phyloP scores from a whole-genome alignment of 2,329 filamentous ascomycete genomes.

The Alternaria burnsii region DNA sequence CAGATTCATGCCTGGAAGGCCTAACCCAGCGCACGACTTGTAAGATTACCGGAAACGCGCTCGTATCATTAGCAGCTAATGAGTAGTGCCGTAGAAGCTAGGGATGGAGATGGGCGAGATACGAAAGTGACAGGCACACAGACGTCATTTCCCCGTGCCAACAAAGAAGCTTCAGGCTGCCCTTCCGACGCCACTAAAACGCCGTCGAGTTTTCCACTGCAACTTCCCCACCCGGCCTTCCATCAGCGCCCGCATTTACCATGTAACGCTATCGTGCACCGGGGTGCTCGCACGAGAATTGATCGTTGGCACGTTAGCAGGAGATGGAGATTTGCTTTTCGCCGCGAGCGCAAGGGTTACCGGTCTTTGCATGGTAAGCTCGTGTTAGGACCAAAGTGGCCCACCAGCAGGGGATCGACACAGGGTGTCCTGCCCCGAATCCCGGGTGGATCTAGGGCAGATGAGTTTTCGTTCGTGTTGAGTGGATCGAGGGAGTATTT shows the following conservation, averaged over 20 bases:
- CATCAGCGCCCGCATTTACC: background rate
- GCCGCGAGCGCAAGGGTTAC: background rate
- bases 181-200: background rate
- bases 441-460: slow-evolving; percentile 3
- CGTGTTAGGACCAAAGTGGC: slow-evolving; percentile 12
- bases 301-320: background rate
- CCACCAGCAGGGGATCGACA: slow-evolving; percentile 11
- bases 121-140: background rate
- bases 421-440: slow-evolving; percentile 1
- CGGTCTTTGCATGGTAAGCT: slow-evolving; percentile 16
- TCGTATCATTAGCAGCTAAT: background rate
- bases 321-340: slow-evolving; percentile 3
- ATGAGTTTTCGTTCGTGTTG: slow-evolving; percentile 14
- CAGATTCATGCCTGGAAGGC: slow-evolving; percentile 1
- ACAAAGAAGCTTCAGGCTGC: background rate
- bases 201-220: background rate
- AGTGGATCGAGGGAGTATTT: slow-evolving; percentile 5
- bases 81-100: background rate
- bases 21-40: background rate
- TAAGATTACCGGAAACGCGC: background rate
- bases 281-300: background rate
- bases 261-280: slow-evolving; percentile 10
- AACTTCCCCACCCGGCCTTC: background rate
- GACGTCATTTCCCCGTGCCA: slow-evolving; percentile 7
- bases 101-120: background rate